Percentiles rank a stretch among this genome's conserved stretches.
These are phyloP conservation scores for Fusarium sp. DNA, from an alignment of 2,329 filamentous ascomycete species.

Conservation along the genomic window DNA sequence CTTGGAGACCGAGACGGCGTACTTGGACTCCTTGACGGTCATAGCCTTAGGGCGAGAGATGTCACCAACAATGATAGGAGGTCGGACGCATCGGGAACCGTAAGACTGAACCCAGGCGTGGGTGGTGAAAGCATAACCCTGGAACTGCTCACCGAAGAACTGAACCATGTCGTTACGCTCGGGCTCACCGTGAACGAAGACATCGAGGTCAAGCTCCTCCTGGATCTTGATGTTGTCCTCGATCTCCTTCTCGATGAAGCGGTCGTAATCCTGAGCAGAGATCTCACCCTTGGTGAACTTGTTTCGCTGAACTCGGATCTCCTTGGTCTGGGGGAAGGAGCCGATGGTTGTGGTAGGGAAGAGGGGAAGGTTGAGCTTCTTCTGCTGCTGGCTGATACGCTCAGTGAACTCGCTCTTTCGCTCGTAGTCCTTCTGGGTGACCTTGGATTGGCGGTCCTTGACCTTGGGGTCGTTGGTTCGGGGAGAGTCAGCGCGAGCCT, in stretches of 20 bases:
- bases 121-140: slow-evolving; percentile 98
- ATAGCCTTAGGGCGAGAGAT: slow-evolving; percentile 97
- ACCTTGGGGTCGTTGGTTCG: slow-evolving; percentile 98
- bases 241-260: slow-evolving; percentile 99
- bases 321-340: slow-evolving; percentile 99
- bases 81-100: slow-evolving; percentile 97
- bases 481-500: slow-evolving; percentile 90
- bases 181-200: slow-evolving; percentile 98
- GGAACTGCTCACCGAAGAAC: slow-evolving; percentile 98
- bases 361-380: slow-evolving; percentile 91
- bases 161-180: slow-evolving; percentile 99
- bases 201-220: slow-evolving; percentile 97
- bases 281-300: slow-evolving; percentile 99
- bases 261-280: slow-evolving; percentile 91
- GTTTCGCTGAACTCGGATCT: slow-evolving; percentile 96
- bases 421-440: slow-evolving; percentile 88
- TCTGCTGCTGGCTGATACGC: slow-evolving; percentile 90
- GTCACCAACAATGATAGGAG: slow-evolving; percentile 98
- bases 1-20: slow-evolving; percentile 93
- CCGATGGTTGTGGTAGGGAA: slow-evolving; percentile 99
- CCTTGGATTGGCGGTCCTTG: slow-evolving; percentile 94
- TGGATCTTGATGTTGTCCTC: slow-evolving; percentile 95
- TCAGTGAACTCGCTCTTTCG: slow-evolving; percentile 90
- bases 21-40: slow-evolving; percentile 99
- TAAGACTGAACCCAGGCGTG: slow-evolving; percentile 99